Conservation (phyloP, 2,329 filamentous ascomycete species). For the Drechslera avenae region DNA sequence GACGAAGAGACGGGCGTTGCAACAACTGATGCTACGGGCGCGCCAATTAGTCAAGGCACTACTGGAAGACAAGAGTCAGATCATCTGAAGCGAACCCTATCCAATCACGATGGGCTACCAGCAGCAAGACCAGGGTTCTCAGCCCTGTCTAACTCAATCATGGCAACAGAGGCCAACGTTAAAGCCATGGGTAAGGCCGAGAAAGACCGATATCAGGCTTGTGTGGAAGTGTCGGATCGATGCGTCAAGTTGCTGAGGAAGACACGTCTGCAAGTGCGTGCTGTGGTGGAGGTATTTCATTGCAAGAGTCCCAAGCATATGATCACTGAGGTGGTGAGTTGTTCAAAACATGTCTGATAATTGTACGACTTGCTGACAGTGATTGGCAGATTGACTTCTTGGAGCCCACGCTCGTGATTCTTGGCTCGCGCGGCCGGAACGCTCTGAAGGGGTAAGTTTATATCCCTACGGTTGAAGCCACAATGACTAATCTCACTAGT, state of each 20-base stretch:
- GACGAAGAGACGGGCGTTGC: constrained; percentile 74
- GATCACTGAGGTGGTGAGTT: constrained; percentile 82
- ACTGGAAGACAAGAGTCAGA: constrained; percentile 74
- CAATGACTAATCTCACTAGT: constrained; percentile 55
- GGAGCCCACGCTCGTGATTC: constrained; percentile 87
- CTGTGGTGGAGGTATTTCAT: constrained; percentile 95
- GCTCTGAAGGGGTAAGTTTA: constrained; percentile 83
- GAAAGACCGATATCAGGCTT: constrained; percentile 77
- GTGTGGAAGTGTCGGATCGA: constrained; percentile 82
- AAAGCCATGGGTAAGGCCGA: constrained; percentile 61
- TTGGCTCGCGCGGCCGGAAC: constrained; percentile 88
- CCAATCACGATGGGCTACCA: constrained; percentile 49
- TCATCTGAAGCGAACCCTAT: constrained; percentile 69
- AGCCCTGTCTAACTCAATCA: constrained; percentile 44
- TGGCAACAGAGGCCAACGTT: constrained; percentile 44
- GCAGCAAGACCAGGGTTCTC: constrained; percentile 33
- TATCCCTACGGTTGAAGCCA: constrained; percentile 9
- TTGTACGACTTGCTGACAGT: constrained; percentile 30
- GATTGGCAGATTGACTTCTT: constrained; percentile 76
- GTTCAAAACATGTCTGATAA: constrained; percentile 15
- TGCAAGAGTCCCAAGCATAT: constrained; percentile 97
- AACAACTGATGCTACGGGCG: constrained; percentile 56
- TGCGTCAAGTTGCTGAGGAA: constrained; percentile 87
- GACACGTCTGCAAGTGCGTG: constrained; percentile 87
- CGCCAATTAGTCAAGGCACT: constrained; percentile 72